These are phyloP conservation scores for Taphrina pruni DNA, from an alignment of 1,139 yeast species.

Conservation along the genomic window DNA sequence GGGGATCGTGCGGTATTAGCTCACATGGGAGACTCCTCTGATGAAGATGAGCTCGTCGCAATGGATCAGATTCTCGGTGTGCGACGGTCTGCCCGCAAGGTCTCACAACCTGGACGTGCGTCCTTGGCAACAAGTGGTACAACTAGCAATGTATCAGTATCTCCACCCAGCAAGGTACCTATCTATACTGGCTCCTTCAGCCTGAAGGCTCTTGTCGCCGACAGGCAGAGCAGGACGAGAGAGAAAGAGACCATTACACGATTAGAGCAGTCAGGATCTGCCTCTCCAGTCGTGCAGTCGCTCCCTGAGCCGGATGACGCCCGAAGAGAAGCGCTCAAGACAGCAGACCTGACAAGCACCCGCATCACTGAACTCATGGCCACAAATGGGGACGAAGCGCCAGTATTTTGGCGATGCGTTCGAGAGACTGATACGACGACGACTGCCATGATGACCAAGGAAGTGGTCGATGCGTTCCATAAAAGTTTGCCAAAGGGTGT, in stretches of 20 bases:
- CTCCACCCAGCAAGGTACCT: constrained; percentile 16
- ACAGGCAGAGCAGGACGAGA: background rate
- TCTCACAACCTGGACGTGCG: background rate
- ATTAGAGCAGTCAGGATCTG: constrained; percentile 3
- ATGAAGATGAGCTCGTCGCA: constrained; percentile 27
- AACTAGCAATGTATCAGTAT: background rate
- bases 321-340: background rate
- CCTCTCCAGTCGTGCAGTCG: background rate
- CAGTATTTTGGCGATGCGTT: background rate
- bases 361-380: background rate
- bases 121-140: background rate
- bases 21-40: constrained; percentile 4
- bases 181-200: constrained; percentile 8
- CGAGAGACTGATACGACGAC: background rate
- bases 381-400: background rate
- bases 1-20: background rate
- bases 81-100: background rate
- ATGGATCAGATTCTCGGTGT: constrained; percentile 6
- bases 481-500: background rate
- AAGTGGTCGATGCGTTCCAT: background rate
- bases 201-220: constrained; percentile 15
- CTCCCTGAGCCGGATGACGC: background rate
- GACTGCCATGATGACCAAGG: background rate
- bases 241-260: constrained; percentile 11
- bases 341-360: background rate